phyloP scores from a whole-genome alignment of 805 yeast species.

The Diddensiella transvaalensis region DNA sequence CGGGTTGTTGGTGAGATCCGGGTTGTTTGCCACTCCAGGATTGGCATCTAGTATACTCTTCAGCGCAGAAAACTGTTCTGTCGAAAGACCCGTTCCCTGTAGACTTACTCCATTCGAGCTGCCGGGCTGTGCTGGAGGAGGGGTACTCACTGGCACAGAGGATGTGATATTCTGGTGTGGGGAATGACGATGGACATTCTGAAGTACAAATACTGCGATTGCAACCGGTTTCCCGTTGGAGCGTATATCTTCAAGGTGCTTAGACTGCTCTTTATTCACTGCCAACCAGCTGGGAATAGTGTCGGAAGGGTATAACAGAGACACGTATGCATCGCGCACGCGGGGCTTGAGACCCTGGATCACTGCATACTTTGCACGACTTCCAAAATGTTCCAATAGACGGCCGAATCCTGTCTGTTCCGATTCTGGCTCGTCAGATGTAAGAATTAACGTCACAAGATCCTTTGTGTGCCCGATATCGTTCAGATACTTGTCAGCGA shows the following conservation, averaged over 20 bases:
- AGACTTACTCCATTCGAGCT: not conserved
- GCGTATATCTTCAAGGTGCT: not conserved
- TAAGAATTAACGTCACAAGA: slow-evolving; percentile 48
- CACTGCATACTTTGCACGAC: slow-evolving; percentile 55
- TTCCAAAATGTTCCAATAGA: slow-evolving; percentile 45
- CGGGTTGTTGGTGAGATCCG: slow-evolving; percentile 28
- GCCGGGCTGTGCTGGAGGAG: not conserved
- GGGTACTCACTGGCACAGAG: not conserved
- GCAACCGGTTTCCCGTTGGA: slow-evolving; percentile 6
- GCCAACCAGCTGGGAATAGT: slow-evolving; percentile 23
- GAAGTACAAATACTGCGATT: slow-evolving; percentile 19
- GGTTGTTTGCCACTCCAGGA: slow-evolving; percentile 30
- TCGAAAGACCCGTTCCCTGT: slow-evolving; percentile 24
- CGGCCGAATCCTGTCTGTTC: slow-evolving; percentile 28
- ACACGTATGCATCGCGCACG: slow-evolving; percentile 62
- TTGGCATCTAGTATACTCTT: slow-evolving; percentile 23
- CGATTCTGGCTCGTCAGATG: slow-evolving; percentile 25
- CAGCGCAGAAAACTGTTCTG: slow-evolving; percentile 24
- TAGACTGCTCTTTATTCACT: not conserved
- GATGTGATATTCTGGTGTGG: not conserved
- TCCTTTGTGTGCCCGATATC: slow-evolving; percentile 46
- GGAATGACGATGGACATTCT: not conserved
- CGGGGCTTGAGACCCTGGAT: slow-evolving; percentile 45
- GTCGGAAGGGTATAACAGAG: slow-evolving; percentile 37
- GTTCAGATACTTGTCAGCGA: slow-evolving; percentile 56